phyloP scores from a whole-genome alignment of 2,329 filamentous ascomycete genomes.

The Diaporthe sp. region DNA sequence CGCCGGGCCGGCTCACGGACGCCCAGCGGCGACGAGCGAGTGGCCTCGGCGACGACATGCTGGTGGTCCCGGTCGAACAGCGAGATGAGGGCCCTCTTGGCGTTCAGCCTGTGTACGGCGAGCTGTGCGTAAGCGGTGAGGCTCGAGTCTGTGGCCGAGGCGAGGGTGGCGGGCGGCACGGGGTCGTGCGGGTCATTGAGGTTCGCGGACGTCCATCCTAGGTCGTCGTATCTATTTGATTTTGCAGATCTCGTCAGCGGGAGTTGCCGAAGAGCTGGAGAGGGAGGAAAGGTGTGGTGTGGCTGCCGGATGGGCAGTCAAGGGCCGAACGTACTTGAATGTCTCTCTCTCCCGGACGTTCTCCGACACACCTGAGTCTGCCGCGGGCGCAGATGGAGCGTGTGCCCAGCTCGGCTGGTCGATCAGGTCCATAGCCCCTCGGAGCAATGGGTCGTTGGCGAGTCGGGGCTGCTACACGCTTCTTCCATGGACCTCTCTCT shows the following conservation, averaged over 20 bases:
- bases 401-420: conserved; percentile 33
- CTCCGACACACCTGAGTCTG: conserved; percentile 22
- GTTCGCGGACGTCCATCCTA: conserved; percentile 43
- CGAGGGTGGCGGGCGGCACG: conserved; percentile 41
- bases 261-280: background rate
- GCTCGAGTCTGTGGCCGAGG: conserved; percentile 51
- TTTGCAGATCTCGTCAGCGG: conserved; percentile 18
- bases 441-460: conserved; percentile 32
- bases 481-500: conserved; percentile 27
- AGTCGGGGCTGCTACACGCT: conserved; percentile 32
- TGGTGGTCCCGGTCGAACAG: conserved; percentile 64
- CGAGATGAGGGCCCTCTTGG: conserved; percentile 61
- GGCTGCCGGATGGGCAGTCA: background rate
- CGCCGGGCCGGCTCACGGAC: conserved; percentile 37
- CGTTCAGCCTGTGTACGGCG: conserved; percentile 58
- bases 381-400: conserved; percentile 13
- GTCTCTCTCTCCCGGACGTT: conserved; percentile 46
- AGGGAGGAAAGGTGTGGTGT: background rate
- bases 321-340: conserved; percentile 44
- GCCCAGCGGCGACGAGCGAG: conserved; percentile 55
- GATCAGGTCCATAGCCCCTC: conserved; percentile 37
- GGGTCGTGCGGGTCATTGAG: conserved; percentile 32
- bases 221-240: conserved; percentile 43
- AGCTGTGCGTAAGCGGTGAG: conserved; percentile 67
- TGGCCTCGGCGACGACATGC: conserved; percentile 66